Evolutionary conservation across 2,329 filamentous ascomycete genomes (phyloP).

Genomic region (Talaromyces sp.): DNA sequence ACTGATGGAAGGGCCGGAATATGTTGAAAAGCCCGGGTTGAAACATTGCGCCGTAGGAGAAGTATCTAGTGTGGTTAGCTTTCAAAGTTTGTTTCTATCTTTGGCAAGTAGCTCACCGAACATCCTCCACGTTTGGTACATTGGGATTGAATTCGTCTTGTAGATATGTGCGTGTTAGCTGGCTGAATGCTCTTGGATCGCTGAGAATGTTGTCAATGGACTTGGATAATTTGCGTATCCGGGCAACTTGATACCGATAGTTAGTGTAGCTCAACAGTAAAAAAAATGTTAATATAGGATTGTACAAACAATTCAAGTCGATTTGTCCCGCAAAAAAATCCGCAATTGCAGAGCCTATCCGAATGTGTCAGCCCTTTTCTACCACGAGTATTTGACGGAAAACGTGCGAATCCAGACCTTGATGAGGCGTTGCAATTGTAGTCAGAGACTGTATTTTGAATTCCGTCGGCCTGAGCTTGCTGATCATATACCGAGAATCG

Average conservation of each 20-base stretch:
- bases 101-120: slow-evolving; percentile 31
- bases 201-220: slow-evolving; percentile 3
- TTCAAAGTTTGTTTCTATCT: slow-evolving; percentile 9
- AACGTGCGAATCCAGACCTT: slow-evolving; percentile 32
- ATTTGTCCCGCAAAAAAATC: slow-evolving; percentile 57
- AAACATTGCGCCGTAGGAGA: slow-evolving; percentile 57
- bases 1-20: slow-evolving; percentile 52
- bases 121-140: slow-evolving; percentile 50
- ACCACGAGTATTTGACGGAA: slow-evolving; percentile 4
- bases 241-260: slow-evolving; percentile 1
- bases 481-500: slow-evolving; percentile 61
- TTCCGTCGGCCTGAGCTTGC: slow-evolving; percentile 50
- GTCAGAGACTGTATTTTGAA: slow-evolving; percentile 71
- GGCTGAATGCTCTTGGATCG: slow-evolving; percentile 40
- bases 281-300: neutral
- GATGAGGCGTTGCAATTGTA: slow-evolving; percentile 58
- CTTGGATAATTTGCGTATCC: slow-evolving; percentile 6
- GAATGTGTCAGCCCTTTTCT: neutral
- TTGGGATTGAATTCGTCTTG: slow-evolving; percentile 53
- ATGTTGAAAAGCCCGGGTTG: slow-evolving; percentile 52
- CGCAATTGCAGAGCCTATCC: slow-evolving; percentile 52
- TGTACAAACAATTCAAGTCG: slow-evolving; percentile 38
- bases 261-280: neutral
- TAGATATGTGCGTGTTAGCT: slow-evolving; percentile 57
- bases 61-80: slow-evolving; percentile 40